These are phyloP conservation scores for Excoecaria agallocha DNA, from an alignment of 345 rosid species.

Conservation along the genomic window DNA sequence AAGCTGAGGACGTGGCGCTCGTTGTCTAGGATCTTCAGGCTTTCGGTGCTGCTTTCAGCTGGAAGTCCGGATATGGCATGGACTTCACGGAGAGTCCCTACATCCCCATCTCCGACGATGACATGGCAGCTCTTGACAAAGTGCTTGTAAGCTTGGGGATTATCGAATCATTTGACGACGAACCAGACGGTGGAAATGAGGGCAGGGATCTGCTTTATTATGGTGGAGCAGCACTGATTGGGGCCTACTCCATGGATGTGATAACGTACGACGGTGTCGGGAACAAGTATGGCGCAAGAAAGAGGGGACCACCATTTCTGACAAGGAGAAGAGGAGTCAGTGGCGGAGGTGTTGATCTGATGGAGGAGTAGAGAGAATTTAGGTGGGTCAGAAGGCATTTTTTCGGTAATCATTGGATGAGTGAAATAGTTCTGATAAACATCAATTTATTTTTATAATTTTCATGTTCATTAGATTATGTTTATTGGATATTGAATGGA, in stretches of 20 bases:
- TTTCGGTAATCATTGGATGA: too few relatives aligned
- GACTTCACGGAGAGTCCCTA: constrained; percentile 32
- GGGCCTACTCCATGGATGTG: constrained; percentile 27
- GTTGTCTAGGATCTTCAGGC: constrained; percentile 37
- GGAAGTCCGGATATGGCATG: constrained; percentile 36
- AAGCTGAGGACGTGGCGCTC: constrained; percentile 36
- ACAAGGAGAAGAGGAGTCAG: too few relatives aligned
- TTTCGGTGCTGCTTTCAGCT: constrained; percentile 27
- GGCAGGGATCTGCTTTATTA: constrained; percentile 31
- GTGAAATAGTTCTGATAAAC: too few relatives aligned
- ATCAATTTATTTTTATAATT: too few relatives aligned
- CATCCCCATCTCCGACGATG: constrained; percentile 27
- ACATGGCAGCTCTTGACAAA: constrained; percentile 37
- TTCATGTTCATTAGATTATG: too few relatives aligned
- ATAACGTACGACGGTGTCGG: constrained; percentile 19
- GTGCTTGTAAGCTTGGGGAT: constrained; percentile 34
- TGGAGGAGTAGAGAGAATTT: constrained; percentile 32
- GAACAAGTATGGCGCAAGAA: too few relatives aligned
- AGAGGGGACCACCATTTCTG: too few relatives aligned
- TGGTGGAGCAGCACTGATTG: constrained; percentile 36
- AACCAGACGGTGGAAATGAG: constrained; percentile 33
- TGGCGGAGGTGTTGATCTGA: constrained; percentile 23
- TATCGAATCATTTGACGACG: constrained; percentile 31
- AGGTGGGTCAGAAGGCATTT: constrained; percentile 29
- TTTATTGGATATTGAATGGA: too few relatives aligned